Evolutionary conservation across 495 filamentous ascomycete species (phyloP).

Genomic region (Lasiosphaeris hirsuta): DNA sequence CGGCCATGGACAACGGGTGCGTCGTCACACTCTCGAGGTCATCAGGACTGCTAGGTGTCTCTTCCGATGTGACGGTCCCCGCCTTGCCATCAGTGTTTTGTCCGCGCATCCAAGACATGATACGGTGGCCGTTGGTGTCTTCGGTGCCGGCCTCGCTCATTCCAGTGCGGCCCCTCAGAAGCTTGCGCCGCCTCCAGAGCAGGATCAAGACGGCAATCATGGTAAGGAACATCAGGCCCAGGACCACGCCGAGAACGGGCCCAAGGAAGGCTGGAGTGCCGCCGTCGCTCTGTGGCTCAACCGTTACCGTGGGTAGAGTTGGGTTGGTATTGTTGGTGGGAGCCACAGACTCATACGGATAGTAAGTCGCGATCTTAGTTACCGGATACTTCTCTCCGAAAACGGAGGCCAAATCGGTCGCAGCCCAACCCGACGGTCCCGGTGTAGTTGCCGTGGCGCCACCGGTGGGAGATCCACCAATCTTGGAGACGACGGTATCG

Average conservation of each 20-base stretch:
- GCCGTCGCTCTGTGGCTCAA: slow-evolving; percentile 17
- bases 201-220: slow-evolving; percentile 50
- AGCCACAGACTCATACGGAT: slow-evolving; percentile 51
- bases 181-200: slow-evolving; percentile 51
- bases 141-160: slow-evolving; percentile 44
- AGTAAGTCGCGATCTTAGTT: slow-evolving; percentile 54
- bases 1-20: slow-evolving; percentile 22
- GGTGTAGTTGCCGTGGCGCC: slow-evolving; percentile 54
- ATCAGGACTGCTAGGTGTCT: slow-evolving; percentile 20
- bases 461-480: slow-evolving; percentile 61
- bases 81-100: slow-evolving; percentile 40
- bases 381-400: slow-evolving; percentile 57
- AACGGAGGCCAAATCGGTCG: slow-evolving; percentile 46
- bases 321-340: slow-evolving; percentile 36
- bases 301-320: slow-evolving; percentile 1
- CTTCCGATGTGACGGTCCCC: slow-evolving; percentile 43
- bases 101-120: slow-evolving; percentile 44
- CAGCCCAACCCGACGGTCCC: slow-evolving; percentile 48
- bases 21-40: slow-evolving; percentile 28
- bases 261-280: slow-evolving; percentile 58
- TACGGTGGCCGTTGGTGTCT: slow-evolving; percentile 38
- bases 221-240: slow-evolving; percentile 58
- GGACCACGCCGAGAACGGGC: slow-evolving; percentile 63
- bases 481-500: slow-evolving; percentile 48
- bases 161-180: slow-evolving; percentile 29